Evolutionary conservation across 352 stramenopile genomes (phyloP), one percentile per base, ranked within the genome.

Genomic region (Phytophthora pisi): DNA sequence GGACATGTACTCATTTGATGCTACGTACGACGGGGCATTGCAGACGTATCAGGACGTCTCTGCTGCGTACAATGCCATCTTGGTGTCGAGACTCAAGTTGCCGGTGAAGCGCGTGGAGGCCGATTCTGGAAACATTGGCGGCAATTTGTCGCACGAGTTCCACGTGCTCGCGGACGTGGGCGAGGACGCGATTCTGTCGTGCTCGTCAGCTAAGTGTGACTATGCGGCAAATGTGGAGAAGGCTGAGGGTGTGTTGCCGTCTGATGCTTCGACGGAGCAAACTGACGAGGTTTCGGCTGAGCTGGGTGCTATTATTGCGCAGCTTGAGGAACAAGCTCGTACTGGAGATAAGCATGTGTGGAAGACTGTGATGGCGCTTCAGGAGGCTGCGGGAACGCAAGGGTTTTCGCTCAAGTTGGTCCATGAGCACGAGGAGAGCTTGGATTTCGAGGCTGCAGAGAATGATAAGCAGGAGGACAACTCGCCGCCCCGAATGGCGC

Each of bases 201-300:
- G 89, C 46, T 74, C 66, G 15, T 79, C 75, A 0, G 16, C 66
- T 0, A 16, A 45, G 0, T 96, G 90, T 45, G 76, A 82, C 53
- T 97, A 96, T 51, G 85, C 85, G 4, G 90, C 90, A n/a, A 97
- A 97, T 61, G 83, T 94, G 5, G 90, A 97, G 70, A 95, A 95
- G 56, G 88, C 87, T 1, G 63, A 89, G 38, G 84, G 85, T 1
- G 23, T 55, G 5, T 59, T 91, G 45, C 66, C 66, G 3, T 24
- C n/a, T 20, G 18, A 67, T 31, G 16, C 6, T 2, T 34, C 28
- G 16, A 47, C 18, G 24, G 43, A 70, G 34, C 16, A 36, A 13
- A 50, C n/a, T 40, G 49, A 43, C 5, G 64, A 64, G 36, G 15
- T 67, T 4, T 70, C 54, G 23, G 54, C 11, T 11, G 49, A 74